phyloP scores from a whole-genome alignment of 164 flowering plant genomes.

The Taxillus chinensis region DNA sequence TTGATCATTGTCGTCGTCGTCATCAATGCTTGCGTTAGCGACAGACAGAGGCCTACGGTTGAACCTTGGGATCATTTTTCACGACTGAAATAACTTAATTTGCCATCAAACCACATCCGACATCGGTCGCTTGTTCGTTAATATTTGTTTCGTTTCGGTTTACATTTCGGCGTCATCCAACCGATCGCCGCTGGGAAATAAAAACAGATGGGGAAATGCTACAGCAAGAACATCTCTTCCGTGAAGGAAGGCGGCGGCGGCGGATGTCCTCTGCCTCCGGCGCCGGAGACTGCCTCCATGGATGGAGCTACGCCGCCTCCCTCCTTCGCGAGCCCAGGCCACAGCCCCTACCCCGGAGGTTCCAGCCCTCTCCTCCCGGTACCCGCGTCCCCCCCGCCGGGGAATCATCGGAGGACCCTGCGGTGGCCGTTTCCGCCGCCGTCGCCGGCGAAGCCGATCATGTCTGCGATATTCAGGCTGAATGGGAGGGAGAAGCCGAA shows the following conservation, averaged over 20 bases:
- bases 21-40: too few species aligned
- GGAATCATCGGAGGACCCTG: slow-evolving; percentile 41
- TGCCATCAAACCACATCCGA: too few species aligned
- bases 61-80: too few species aligned
- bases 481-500: slow-evolving; percentile 18
- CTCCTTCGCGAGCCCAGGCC: slow-evolving; percentile 41
- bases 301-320: slow-evolving; percentile 18
- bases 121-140: too few species aligned
- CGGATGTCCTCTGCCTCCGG: not conserved
- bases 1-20: too few species aligned
- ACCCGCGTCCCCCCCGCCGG: slow-evolving; percentile 37
- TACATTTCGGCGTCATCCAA: too few species aligned
- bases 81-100: too few species aligned
- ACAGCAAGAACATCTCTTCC: slow-evolving; percentile 15
- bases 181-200: too few species aligned
- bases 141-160: too few species aligned
- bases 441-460: slow-evolving; percentile 67
- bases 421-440: slow-evolving; percentile 66
- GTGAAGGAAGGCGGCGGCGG: slow-evolving; percentile 3
- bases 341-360: not conserved
- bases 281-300: not conserved
- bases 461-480: slow-evolving; percentile 35
- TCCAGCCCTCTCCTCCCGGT: slow-evolving; percentile 30
- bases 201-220: slow-evolving; percentile 27
- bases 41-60: too few species aligned